Conservation (phyloP, 345 rosid genomes). For the Pistacia integerrima region DNA sequence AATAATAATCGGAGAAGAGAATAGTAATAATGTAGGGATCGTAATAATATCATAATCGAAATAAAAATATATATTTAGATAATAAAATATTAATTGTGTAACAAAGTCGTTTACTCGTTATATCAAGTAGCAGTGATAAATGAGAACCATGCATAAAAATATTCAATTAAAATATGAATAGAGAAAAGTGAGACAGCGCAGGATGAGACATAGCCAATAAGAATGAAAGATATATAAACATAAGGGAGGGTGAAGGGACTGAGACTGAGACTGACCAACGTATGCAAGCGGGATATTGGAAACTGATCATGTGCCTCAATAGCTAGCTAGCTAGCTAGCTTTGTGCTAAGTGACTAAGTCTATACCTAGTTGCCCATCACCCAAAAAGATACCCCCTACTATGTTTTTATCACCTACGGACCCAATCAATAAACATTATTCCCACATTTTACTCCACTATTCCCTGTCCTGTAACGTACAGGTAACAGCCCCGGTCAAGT, state of each 20-base stretch:
- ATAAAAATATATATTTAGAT: too few species aligned
- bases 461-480: too few species aligned
- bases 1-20: too few species aligned
- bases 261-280: background rate
- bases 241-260: too few species aligned
- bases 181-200: background rate
- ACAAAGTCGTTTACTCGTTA: too few species aligned
- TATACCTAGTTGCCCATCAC: background rate
- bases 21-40: too few species aligned
- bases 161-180: background rate
- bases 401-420: background rate
- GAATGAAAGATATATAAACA: background rate
- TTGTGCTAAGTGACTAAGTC: background rate
- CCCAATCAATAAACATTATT: background rate
- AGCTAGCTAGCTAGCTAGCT: background rate
- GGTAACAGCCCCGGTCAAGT: too few species aligned
- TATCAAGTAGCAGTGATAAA: too few species aligned
- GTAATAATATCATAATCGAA: too few species aligned
- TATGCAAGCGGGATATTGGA: background rate
- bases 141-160: too few species aligned
- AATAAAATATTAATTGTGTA: too few species aligned
- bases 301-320: constrained; percentile 5
- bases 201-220: background rate
- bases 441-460: too few species aligned
- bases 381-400: constrained; percentile 1